phyloP scores from a whole-genome alignment of 768 basidiomycete species.

The Russula vinacea region DNA sequence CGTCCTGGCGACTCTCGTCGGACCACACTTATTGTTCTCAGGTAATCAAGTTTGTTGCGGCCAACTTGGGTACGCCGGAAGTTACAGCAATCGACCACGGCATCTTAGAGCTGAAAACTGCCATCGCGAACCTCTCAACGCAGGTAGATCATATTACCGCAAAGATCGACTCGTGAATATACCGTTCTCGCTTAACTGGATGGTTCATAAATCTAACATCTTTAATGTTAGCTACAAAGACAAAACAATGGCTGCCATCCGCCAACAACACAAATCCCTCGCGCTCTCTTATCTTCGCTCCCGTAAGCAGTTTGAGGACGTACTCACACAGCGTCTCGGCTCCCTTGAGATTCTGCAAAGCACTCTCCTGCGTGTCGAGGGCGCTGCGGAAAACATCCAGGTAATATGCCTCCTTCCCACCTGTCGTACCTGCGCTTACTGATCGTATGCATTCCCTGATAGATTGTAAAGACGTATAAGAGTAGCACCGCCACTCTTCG shows the following conservation, averaged over 20 bases:
- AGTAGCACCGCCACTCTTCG: slow-evolving; percentile 76
- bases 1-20: slow-evolving; percentile 29
- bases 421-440: neutral
- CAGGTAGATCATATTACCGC: slow-evolving; percentile 68
- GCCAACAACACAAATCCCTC: slow-evolving; percentile 64
- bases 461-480: slow-evolving; percentile 88
- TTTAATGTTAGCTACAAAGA: slow-evolving; percentile 52
- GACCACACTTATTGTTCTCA: slow-evolving; percentile 34
- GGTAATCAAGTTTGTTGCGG: slow-evolving; percentile 78
- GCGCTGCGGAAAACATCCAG: slow-evolving; percentile 85
- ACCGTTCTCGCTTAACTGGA: slow-evolving; percentile 3
- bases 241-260: slow-evolving; percentile 63
- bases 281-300: slow-evolving; percentile 78
- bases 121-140: slow-evolving; percentile 59
- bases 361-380: slow-evolving; percentile 79
- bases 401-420: slow-evolving; percentile 41
- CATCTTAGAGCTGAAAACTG: slow-evolving; percentile 73
- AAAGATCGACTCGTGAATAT: slow-evolving; percentile 68
- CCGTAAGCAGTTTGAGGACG: slow-evolving; percentile 75
- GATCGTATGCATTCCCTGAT: slow-evolving; percentile 3
- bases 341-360: slow-evolving; percentile 72
- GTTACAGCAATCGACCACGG: slow-evolving; percentile 81
- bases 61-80: slow-evolving; percentile 40
- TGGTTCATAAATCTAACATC: slow-evolving; percentile 1
- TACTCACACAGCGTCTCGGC: slow-evolving; percentile 68